phyloP scores from a whole-genome alignment of 257 asterid species.

The Solanum pimpinellifolium region DNA sequence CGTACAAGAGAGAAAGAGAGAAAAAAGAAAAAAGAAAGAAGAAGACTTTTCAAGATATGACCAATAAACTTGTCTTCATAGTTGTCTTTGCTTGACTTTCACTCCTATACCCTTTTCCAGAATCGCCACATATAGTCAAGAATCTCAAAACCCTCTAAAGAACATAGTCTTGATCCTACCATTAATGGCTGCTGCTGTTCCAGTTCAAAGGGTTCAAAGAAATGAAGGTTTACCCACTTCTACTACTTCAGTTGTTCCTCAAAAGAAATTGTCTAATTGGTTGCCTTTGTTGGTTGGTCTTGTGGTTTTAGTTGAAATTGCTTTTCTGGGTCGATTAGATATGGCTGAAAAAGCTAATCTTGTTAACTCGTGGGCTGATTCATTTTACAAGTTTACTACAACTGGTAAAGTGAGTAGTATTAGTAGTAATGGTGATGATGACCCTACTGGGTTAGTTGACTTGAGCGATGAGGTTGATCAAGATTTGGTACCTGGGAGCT shows the following conservation, averaged over 20 bases:
- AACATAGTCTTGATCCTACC: not conserved
- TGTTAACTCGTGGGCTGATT: conserved; percentile 89
- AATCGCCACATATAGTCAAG: not conserved
- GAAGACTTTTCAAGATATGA: not conserved
- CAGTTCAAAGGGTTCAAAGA: conserved; percentile 17
- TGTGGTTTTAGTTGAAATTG: conserved; percentile 82
- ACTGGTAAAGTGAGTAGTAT: not conserved
- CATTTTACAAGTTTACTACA: conserved; percentile 58
- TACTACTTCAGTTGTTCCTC: not conserved
- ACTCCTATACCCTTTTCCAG: not conserved
- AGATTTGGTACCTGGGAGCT: conserved; percentile 16
- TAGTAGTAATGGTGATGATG: not conserved
- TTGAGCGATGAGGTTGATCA: not conserved
- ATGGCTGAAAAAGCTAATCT: conserved; percentile 70
- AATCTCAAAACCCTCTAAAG: not conserved
- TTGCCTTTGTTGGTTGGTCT: conserved; percentile 53
- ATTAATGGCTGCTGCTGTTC: conserved; percentile 9
- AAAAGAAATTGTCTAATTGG: conserved; percentile 52
- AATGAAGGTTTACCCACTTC: conserved; percentile 5
- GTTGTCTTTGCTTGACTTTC: not conserved
- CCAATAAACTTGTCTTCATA: not conserved
- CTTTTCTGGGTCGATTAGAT: conserved; percentile 65
- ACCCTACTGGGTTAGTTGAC: not conserved
- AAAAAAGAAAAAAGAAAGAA: not conserved
- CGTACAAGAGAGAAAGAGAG: not conserved